Base-by-base conservation (phyloP, 2,329 filamentous ascomycete species). In the Aschersonia sp. region DNA sequence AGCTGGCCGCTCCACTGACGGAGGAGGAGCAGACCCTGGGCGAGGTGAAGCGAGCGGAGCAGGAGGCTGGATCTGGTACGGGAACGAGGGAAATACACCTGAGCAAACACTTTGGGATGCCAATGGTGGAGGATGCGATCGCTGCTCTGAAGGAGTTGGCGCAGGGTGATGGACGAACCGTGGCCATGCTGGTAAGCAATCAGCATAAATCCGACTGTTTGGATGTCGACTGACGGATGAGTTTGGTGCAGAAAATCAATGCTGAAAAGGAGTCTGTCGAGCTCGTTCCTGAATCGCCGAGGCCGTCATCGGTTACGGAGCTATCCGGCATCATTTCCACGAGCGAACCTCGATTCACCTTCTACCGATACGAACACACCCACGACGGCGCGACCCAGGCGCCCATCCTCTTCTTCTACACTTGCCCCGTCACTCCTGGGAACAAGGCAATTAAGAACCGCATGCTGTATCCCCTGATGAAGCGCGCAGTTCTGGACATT, bases 391-490 rank as follows among this genome's bases (percentile, higher is more conserved):
- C 59, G 44, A 65, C 74, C 50, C 67, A 71, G 47, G 74, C 70
- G 48, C 78, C 81, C 3, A 69, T 91, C 45, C 71, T 91, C 5
- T 92, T 92, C 68, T 80, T 92, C 60, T 91, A 89, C 67, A 91
- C 85, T 5, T 89, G 85, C 62, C 87, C 87, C 1, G 69, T 75
- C 5, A 73, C 82, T 4, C 67, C 76, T 0, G 75, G 70, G 31
- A 78, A 74, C 47, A 85, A 81, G 65, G 70, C 76, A 47, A 85
- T 92, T 68, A 89, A 87, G 68, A 83, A 85, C 65, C 75, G 85
- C 53, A 94, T 94, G 87, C 65, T 92, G 59, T 92, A 92, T 61
- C 85, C 86, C 35, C 68, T 82, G 30, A 82, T 81, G 69, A 82
- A 81, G 65, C 71, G 77, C 9, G 75, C 78, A 30, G 83, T 86